Base-by-base conservation (phyloP, 192 early-diverging fungal genomes). In the Coemansia umbellata region DNA sequence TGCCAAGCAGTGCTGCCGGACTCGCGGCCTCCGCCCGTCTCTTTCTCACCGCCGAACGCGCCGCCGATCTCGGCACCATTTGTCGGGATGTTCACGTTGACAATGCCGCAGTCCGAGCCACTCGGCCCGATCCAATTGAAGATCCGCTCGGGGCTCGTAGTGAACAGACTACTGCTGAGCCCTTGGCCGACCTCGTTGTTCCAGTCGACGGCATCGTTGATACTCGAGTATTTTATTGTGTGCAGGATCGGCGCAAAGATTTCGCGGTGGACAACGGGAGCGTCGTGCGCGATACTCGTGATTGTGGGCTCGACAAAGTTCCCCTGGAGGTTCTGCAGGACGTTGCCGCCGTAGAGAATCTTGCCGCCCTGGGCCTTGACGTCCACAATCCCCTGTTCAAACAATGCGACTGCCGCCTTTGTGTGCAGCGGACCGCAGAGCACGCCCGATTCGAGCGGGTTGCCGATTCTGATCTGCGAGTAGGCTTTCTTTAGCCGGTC, bases 1-100 rank as follows among this genome's bases (percentile, higher is more conserved):
- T 97, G 93, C 94, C 94, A 97, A 31, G 86, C 78, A 63, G 93
- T 91, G 53, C 84, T 86, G 24, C 94, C 94, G 63, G 86, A 87
- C 77, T 91, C 94, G 51, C 91, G 88, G 47, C 94, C 94, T 26
- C 92, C 91, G 48, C 92, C 92, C 22, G 91, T 94, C 66, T 97
- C 94, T 81, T 97, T 97, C 79, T 97, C 91, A 47, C 94, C 94
- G 37, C 94, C 94, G 79, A 97, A 95, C 5, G 94, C 94, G 37
- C 92, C 92, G 33, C 94, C 94, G 72, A 97, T 93, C 80, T 97
- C 94, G 24, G 94, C 93, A 35, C 94, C 94, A 72, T 90, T 93
- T 48, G 94, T 95, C 21, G 94, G 92, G 58, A 97, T 88, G 81
- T 97, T 97, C 50, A 93, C 86, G 74, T 94, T 95, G 69, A 94